Evolutionary conservation across 768 basidiomycete species (phyloP), one percentile per base, ranked within the genome.

Genomic region (Botryobasidium botryosum): DNA sequence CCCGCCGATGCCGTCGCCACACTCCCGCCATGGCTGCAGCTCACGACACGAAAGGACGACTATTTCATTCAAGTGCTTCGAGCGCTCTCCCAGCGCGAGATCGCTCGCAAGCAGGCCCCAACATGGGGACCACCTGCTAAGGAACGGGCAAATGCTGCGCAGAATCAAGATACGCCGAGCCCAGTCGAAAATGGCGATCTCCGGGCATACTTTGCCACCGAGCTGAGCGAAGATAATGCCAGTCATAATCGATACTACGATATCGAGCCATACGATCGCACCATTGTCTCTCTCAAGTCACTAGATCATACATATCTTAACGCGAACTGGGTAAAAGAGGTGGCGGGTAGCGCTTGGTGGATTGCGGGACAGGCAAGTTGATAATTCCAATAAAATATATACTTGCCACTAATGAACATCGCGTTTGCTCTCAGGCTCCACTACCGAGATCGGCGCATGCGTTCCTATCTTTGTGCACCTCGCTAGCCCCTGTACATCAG

Each of bases 321-420:
- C 53, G 87, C 79, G 13, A 85, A 71, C 54, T 88, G 86, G 80
- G 76, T 88, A n/a, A 64, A 69, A 35, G 87, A 88, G 56, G 61
- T 67, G 24, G 70, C 64, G 41, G 81, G 85, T 5, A 68, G 68
- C 26, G 80, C 75, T 54, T 77, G 73, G 73, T 86, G 84, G 79
- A 79, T 90, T 46, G 84, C 84, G 2, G 70, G 81, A 0, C 86
- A 90, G 56, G 53, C 52, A 21, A 20, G 43, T 35, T 12, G 25
- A 8, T 5, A 17, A 2, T 10, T 12, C 40, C 8, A 3, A 40
- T 28, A 21, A 0, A 1, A 25, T 17, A 26, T 12, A 23, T 28
- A 5, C 17, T 4, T 21, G 4, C 20, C 2, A 17, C n/a, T 6
- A 28, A 13, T 35, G 15, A 32, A 35, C 21, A n/a, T 15, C 23